Evolutionary conservation across 371 early-diverging fungal species (phyloP), one percentile per base, ranked within the genome.

Genomic region (Mucor circinelloides): DNA sequence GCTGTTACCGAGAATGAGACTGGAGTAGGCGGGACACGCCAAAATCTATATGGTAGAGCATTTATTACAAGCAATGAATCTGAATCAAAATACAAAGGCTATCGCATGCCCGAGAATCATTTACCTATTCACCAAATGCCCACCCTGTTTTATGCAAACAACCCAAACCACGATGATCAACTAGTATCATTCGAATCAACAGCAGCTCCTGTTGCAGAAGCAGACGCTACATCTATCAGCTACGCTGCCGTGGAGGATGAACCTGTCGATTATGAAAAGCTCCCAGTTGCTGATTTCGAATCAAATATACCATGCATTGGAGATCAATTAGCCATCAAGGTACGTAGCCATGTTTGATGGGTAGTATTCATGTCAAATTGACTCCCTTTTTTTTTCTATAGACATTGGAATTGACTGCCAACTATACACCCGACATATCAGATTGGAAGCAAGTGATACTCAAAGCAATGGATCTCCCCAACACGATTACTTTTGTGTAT

Each of bases 341-440:
- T 67, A 72, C 58, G 10, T 5, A 3, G 3, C 30, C 23, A 36
- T 23, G 7, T 30, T 63, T 38, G 30, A 25, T 27, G 48, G 6
- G 50, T 28, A 32, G 36, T 19, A 38, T 32, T 60, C n/a, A 48
- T 31, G 31, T 21, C 21, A 48, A 32, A 38, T 6, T 32, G 10
- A 28, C n/a, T 46, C n/a, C n/a, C n/a, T n/a, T n/a, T 38, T n/a
- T 55, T 4, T 25, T 36, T 36, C 34, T 9, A 8, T 60, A 72
- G 72, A 72, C 68, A 40, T 55, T 72, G 25, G 72, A 72, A 42
- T 58, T 72, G 25, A 60, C 70, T 19, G 61, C 70, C 27, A 54
- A 42, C 23, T 74, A 74, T 55, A 70, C 74, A 36, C 74, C 74
- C 17, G 74, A 74, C 25, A 70, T 74, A 28, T 74, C 74, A 2